These are phyloP conservation scores for Clarireedia homoeocarpa DNA, from an alignment of 2,329 filamentous ascomycete genomes.

Conservation along the genomic window DNA sequence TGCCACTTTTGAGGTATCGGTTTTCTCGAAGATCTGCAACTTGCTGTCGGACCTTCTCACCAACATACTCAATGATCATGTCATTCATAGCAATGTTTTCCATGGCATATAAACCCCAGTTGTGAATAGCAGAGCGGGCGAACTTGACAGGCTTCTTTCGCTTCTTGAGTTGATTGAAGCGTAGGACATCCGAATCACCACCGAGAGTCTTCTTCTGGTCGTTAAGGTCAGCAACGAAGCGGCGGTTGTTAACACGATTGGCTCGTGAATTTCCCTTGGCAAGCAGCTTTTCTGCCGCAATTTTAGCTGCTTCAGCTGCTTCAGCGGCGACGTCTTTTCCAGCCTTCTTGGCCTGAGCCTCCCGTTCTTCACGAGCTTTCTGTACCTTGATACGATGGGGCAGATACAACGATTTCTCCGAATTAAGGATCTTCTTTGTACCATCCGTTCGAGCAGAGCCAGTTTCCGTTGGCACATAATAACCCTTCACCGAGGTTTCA, in stretches of 20 bases:
- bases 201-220: conserved; percentile 84
- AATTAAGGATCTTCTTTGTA: conserved; percentile 90
- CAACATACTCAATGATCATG: conserved; percentile 99
- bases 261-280: conserved; percentile 87
- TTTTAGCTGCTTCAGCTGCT: conserved; percentile 62
- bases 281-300: conserved; percentile 70
- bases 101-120: conserved; percentile 96
- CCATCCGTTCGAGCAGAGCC: conserved; percentile 89
- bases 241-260: conserved; percentile 91
- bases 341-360: conserved; percentile 62
- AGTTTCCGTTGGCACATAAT: conserved; percentile 78
- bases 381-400: conserved; percentile 96
- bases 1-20: conserved; percentile 89
- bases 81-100: conserved; percentile 96
- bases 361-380: conserved; percentile 83
- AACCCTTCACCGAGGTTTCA: conserved; percentile 47
- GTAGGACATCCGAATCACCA: conserved; percentile 80
- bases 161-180: conserved; percentile 99
- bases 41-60: conserved; percentile 92
- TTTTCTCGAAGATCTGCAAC: conserved; percentile 94
- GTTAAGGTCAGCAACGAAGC: conserved; percentile 89
- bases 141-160: conserved; percentile 99
- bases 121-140: conserved; percentile 94
- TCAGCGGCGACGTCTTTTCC: conserved; percentile 58
- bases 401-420: conserved; percentile 95